These are phyloP conservation scores for Amauroascus verrucosus DNA, from an alignment of 2,329 filamentous ascomycete species.

Conservation along the genomic window DNA sequence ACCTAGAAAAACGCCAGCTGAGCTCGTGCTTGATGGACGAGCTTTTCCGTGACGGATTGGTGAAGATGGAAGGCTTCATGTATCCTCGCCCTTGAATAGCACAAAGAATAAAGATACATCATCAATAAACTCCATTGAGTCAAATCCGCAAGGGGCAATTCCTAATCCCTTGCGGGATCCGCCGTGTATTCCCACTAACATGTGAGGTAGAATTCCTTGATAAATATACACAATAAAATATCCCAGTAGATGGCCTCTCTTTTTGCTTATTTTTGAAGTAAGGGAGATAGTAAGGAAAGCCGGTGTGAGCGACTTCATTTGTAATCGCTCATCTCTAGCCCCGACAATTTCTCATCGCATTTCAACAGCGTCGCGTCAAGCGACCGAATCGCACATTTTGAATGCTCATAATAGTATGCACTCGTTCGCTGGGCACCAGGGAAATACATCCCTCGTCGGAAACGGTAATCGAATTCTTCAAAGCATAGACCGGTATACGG, in stretches of 20 bases:
- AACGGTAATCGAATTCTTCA: slow-evolving; percentile 17
- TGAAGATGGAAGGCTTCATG: not conserved
- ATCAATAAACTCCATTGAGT: not conserved
- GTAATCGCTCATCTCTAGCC: slow-evolving; percentile 15
- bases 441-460: slow-evolving; percentile 17
- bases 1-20: not conserved
- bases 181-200: not conserved
- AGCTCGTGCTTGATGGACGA: not conserved
- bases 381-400: slow-evolving; percentile 17
- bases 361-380: slow-evolving; percentile 14
- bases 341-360: slow-evolving; percentile 14
- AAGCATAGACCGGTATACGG: slow-evolving; percentile 16
- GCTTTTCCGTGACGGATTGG: not conserved
- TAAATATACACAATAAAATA: not conserved
- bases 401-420: slow-evolving; percentile 16
- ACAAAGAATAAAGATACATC: not conserved
- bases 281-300: not conserved
- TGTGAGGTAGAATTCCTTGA: not conserved
- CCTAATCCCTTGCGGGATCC: slow-evolving; percentile 3
- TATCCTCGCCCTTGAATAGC: not conserved
- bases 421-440: slow-evolving; percentile 18
- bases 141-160: not conserved
- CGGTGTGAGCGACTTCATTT: not conserved
- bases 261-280: not conserved
- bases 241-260: not conserved